Base-by-base conservation (phyloP, 1,284 basidiomycete genomes). In the Cryptococcus jaspeensis region DNA sequence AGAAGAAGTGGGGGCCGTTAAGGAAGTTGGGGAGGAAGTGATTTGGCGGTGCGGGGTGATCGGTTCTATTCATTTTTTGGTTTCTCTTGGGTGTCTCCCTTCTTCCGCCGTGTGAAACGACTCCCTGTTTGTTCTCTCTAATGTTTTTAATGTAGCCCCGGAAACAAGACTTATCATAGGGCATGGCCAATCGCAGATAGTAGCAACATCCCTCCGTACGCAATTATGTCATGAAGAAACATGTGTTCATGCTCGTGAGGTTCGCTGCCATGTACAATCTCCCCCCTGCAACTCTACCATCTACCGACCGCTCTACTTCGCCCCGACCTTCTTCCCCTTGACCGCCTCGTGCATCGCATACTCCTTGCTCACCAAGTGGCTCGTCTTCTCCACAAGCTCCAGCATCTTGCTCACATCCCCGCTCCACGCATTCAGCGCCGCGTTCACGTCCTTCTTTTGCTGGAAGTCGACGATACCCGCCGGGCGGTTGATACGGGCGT, bases 391-490 rank as follows among this genome's bases (percentile, higher is more conserved):
- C 35, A 81, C 77, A 60, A 80, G 57, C 13, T 71, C 69, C 64
- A 79, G 61, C 70, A 99, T 80, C 77, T 89, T 92, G 72, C 89
- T 87, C 84, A 99, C 91, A 72, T 99, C 94, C 22, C 85, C 88
- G 75, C 89, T 93, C 96, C 96, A 99, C 59, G 88, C 88, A 71
- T 99, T 99, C 84, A 99, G 87, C 6, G 91, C 87, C 70, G 93
- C 90, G 72, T 95, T 92, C 2, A 89, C 84, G 60, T 59, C 65
- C 83, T 87, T 72, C 82, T 85, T 87, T 67, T 81, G 84, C 65
- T 85, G 85, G 81, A 99, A 99, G 69, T 83, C 88, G 56, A 99
- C 86, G 55, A 98, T 83, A 0, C 92, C 93, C 0, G 87, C 82
- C 37, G 94, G 94, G 49, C 96, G 85, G 78, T 99, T 94, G 64